phyloP scores from a whole-genome alignment of 768 basidiomycete species.

The Hygrophorus russula region DNA sequence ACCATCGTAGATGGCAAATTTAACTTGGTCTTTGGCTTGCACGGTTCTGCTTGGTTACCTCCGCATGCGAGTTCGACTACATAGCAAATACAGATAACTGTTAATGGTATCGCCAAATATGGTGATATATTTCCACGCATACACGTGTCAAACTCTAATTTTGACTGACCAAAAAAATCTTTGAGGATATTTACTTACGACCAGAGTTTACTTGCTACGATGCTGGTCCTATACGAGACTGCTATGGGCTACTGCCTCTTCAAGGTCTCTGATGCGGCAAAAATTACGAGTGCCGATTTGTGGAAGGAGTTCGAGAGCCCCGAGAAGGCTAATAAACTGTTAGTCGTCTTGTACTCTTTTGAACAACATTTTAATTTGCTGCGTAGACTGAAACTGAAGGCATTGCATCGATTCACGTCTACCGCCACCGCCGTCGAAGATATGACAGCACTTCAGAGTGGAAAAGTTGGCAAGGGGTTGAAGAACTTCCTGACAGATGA shows the following conservation, averaged over 20 bases:
- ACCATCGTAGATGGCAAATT: no score
- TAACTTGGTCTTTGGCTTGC: no score
- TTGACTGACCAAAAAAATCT: background rate
- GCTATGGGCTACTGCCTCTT: slow-evolving; percentile 96
- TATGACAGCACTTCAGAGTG: slow-evolving; percentile 82
- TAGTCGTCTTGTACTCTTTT: slow-evolving; percentile 11
- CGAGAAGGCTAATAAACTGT: slow-evolving; percentile 89
- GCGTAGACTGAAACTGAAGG: slow-evolving; percentile 81
- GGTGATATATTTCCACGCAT: no score
- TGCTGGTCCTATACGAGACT: slow-evolving; percentile 97
- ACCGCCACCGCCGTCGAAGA: slow-evolving; percentile 97
- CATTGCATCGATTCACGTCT: slow-evolving; percentile 91
- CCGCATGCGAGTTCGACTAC: no score
- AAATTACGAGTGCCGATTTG: slow-evolving; percentile 75
- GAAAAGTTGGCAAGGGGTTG: slow-evolving; percentile 86
- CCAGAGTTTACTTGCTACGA: slow-evolving; percentile 22
- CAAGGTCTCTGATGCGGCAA: slow-evolving; percentile 85
- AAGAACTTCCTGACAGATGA: slow-evolving; percentile 89
- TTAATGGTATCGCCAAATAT: no score
- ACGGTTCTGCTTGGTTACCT: no score
- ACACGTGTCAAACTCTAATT: no score
- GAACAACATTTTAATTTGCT: slow-evolving; percentile 1
- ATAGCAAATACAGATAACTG: no score
- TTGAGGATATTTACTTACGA: background rate
- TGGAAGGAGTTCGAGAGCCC: slow-evolving; percentile 92